Percentiles rank a stretch among this genome's conserved stretches.
These are phyloP conservation scores for Nakazawaea molendinolei DNA, from an alignment of 805 yeast species.

Conservation along the genomic window DNA sequence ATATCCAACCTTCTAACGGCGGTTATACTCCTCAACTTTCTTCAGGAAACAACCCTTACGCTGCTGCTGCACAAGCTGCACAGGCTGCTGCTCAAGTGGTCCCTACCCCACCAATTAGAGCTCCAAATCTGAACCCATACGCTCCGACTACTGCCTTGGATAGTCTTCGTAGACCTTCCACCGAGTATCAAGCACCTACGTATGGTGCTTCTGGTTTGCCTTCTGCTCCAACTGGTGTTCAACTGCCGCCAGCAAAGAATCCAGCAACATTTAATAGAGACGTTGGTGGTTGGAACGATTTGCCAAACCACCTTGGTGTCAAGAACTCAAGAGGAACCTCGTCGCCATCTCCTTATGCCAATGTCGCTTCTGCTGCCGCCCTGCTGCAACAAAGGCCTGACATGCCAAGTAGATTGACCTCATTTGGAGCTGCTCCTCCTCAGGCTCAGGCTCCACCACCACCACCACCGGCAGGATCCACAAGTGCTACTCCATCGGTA, in stretches of 20 bases:
- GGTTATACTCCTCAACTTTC: background rate
- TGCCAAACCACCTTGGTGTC: conserved; percentile 40
- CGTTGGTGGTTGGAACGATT: conserved; percentile 68
- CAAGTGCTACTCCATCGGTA: conserved; percentile 8
- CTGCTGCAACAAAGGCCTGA: conserved; percentile 13
- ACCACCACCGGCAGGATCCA: conserved; percentile 12
- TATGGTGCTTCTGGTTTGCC: conserved; percentile 18
- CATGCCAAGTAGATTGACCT: conserved; percentile 19
- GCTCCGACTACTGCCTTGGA: conserved; percentile 29
- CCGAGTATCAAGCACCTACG: conserved; percentile 9
- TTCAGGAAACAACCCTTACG: conserved; percentile 4
- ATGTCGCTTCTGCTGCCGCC: conserved; percentile 19
- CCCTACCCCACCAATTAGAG: background rate
- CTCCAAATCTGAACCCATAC: conserved; percentile 22
- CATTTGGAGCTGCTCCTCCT: conserved; percentile 12
- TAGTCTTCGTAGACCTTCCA: conserved; percentile 17
- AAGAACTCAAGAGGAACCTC: conserved; percentile 36
- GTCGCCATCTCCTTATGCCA: conserved; percentile 11
- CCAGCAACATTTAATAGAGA: no score
- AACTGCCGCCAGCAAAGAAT: conserved; percentile 17
- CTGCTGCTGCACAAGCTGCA: conserved; percentile 13
- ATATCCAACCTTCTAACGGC: conserved; percentile 11
- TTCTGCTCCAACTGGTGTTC: conserved; percentile 23
- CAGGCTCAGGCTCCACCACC: conserved; percentile 19
- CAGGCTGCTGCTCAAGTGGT: conserved; percentile 16